phyloP scores from a whole-genome alignment of 2,329 filamentous ascomycete genomes.

The Epichloe coenophiala region DNA sequence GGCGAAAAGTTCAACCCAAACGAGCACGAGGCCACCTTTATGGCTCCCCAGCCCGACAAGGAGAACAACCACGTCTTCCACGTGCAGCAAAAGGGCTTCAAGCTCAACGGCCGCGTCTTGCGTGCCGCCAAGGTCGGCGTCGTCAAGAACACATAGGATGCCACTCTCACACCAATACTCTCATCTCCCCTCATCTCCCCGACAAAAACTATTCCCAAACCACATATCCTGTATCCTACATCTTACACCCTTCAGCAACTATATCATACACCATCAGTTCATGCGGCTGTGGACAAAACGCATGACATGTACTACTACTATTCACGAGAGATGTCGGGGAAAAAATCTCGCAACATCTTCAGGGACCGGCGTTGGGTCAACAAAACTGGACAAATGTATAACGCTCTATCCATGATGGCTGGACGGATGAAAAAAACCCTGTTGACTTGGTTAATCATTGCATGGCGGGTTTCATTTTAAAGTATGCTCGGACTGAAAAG shows the following conservation, averaged over 20 bases:
- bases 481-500: conserved; percentile 7
- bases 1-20: conserved; percentile 91
- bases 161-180: background rate
- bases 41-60: conserved; percentile 75
- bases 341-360: conserved; percentile 9
- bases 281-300: conserved; percentile 2
- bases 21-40: conserved; percentile 91
- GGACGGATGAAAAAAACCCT: background rate
- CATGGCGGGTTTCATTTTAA: conserved; percentile 12
- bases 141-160: conserved; percentile 58
- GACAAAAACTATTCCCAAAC: background rate
- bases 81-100: conserved; percentile 92
- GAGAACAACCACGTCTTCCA: conserved; percentile 83
- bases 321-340: background rate
- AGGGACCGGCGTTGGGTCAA: conserved; percentile 22
- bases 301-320: conserved; percentile 10
- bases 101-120: conserved; percentile 78
- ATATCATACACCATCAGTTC: conserved; percentile 1
- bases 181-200: background rate
- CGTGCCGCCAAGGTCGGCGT: conserved; percentile 93
- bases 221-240: background rate
- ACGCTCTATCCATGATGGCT: conserved; percentile 33
- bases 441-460: conserved; percentile 6
- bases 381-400: conserved; percentile 19
- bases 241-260: background rate